Conservation (phyloP, 148 eudicot species). For the Chenopodium quinoa region DNA sequence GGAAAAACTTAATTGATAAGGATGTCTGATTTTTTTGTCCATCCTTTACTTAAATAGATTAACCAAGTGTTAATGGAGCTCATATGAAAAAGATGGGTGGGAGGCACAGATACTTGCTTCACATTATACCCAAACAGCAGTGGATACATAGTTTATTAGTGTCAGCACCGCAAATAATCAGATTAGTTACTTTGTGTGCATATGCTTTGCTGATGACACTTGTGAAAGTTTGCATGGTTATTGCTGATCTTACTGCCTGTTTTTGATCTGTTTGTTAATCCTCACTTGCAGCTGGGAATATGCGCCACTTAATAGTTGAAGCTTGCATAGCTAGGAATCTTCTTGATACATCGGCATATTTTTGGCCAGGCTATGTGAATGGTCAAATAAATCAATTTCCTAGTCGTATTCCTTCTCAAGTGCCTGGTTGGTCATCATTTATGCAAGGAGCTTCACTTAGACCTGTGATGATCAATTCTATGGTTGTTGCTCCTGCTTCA, state of each 20-base stretch:
- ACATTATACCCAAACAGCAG: not conserved
- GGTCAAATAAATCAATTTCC: slow-evolving; percentile 56
- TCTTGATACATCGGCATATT: slow-evolving; percentile 84
- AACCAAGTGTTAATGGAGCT: not conserved
- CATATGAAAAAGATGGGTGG: not conserved
- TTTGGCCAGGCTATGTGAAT: slow-evolving; percentile 91
- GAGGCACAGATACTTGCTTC: not conserved
- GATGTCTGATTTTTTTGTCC: not conserved
- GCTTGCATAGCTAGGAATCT: slow-evolving; percentile 87
- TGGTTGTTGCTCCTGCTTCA: slow-evolving; percentile 87
- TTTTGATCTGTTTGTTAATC: slow-evolving; percentile 13
- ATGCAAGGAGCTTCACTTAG: slow-evolving; percentile 83
- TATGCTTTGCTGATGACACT: not conserved
- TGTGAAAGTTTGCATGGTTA: not conserved
- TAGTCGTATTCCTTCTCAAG: slow-evolving; percentile 57
- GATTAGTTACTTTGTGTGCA: not conserved
- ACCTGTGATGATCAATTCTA: slow-evolving; percentile 58
- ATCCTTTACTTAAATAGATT: not conserved
- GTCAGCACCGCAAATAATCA: not conserved
- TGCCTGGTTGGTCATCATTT: slow-evolving; percentile 81
- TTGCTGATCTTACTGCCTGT: not conserved
- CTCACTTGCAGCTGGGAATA: slow-evolving; percentile 75
- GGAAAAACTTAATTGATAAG: not conserved
- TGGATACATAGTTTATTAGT: not conserved
- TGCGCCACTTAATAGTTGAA: slow-evolving; percentile 88